A percentile compares a stretch with the other conserved stretches of the same genome.
Conservation (phyloP, 2,329 filamentous ascomycete genomes). For the Xylaria sp. region DNA sequence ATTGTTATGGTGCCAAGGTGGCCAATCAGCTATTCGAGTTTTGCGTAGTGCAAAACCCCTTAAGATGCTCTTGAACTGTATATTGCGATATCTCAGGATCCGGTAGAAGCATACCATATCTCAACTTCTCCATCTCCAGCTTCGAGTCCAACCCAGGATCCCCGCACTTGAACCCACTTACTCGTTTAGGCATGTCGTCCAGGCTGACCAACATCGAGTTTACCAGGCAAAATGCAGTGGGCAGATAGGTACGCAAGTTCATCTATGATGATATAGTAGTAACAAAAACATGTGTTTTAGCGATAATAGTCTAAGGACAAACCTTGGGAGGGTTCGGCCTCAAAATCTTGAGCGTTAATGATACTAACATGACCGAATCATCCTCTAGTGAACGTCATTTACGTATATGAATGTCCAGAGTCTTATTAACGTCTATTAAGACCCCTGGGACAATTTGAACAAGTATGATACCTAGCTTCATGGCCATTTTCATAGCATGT, state of each 20-base stretch:
- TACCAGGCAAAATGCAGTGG: background rate
- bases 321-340: too few species aligned
- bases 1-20: background rate
- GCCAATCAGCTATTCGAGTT: background rate
- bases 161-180: slow-evolving; percentile 26
- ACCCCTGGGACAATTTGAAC: too few species aligned
- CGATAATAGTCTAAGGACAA: too few species aligned
- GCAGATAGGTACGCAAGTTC: background rate
- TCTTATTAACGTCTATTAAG: too few species aligned
- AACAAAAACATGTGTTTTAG: too few species aligned
- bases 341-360: too few species aligned
- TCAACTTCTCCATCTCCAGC: background rate
- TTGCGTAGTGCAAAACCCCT: slow-evolving; percentile 5
- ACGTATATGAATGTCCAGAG: too few species aligned
- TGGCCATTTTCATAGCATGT: too few species aligned
- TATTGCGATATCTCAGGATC: background rate
- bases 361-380: too few species aligned
- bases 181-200: slow-evolving; percentile 19
- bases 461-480: too few species aligned
- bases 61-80: background rate
- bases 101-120: background rate
- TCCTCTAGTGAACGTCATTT: too few species aligned
- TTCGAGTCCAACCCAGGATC: background rate
- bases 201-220: background rate
- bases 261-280: too few species aligned